Base-by-base conservation (phyloP, 768 basidiomycete genomes). In the Termitomyces bulborhizus region DNA sequence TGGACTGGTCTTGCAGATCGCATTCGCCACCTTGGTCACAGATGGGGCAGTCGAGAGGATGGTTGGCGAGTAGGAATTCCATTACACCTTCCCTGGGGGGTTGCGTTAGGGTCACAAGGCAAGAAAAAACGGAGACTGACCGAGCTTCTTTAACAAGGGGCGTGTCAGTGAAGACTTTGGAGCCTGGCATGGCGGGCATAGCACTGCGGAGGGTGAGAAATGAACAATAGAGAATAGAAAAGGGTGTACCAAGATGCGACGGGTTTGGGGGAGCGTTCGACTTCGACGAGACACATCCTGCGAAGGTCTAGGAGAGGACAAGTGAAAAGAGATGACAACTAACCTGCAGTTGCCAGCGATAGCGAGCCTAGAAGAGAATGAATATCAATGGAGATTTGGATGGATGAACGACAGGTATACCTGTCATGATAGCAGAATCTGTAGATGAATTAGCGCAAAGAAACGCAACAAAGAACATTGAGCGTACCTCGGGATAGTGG, bases 1-100 rank as follows among this genome's bases (percentile, higher is more conserved):
- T 98, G 13, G 96, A 96, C 71, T 98, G 96, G 73, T 98, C 96
- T 76, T 98, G 96, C 7, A 98, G 81, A 69, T 98, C 95, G 69
- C 95, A 99, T 80, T 98, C 95, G 55, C 97, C 96, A 68, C 95
- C 96, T 73, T 98, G 95, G 69, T 99, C 97, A 65, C 97, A 99
- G 60, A 98, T 90, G 21, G 97, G 97, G 72, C 97, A 99, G 69
- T 99, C 97, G 54, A 99, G 80, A 2, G 97, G 97, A 66, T 99
- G 97, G 72, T 99, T 98, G 56, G 96, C 84, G 57, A 98, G 84
- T 39, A 98, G 80, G 73, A 98, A 97, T 67, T 98, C 97, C 97
- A 99, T 98, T 57, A 98, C 96, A 49, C 97, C 97, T 71, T 97
- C 94, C 21, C 94, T 90, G 63, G 27, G 65, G 54, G 51, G 16